phyloP scores from a whole-genome alignment of 139 green algal species.

The Tetratostichococcus sp. region DNA sequence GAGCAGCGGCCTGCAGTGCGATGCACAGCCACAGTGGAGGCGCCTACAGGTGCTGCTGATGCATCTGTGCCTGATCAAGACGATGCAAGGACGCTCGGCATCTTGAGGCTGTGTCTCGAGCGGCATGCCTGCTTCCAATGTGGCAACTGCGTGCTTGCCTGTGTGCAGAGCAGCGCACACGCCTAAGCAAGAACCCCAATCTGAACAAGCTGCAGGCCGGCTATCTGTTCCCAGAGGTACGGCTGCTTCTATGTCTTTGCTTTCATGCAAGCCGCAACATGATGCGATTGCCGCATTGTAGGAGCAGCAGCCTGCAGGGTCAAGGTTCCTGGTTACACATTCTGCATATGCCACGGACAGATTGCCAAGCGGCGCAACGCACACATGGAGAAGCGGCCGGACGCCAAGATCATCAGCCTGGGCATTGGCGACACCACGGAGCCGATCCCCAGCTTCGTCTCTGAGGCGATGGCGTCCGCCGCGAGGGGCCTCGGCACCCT shows the following conservation, averaged over 20 bases:
- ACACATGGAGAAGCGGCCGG: constrained; percentile 88
- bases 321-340: too few species aligned
- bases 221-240: constrained; percentile 98
- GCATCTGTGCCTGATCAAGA: too few species aligned
- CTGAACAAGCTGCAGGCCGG: constrained; percentile 96
- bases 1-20: neutral
- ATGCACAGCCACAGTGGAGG: neutral
- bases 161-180: constrained; percentile 30
- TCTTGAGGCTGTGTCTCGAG: too few species aligned
- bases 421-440: constrained; percentile 99
- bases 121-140: too few species aligned
- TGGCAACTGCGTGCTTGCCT: too few species aligned
- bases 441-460: constrained; percentile 86
- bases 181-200: constrained; percentile 85
- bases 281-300: neutral
- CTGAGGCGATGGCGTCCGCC: constrained; percentile 76
- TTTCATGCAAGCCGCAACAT: too few species aligned
- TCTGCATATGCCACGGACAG: too few species aligned
- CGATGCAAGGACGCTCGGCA: too few species aligned
- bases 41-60: neutral
- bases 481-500: constrained; percentile 79
- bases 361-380: constrained; percentile 84
- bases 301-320: too few species aligned
- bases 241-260: neutral
- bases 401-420: constrained; percentile 95